phyloP scores from a whole-genome alignment of 2,329 filamentous ascomycete species.

The Elsinoe ampelina region DNA sequence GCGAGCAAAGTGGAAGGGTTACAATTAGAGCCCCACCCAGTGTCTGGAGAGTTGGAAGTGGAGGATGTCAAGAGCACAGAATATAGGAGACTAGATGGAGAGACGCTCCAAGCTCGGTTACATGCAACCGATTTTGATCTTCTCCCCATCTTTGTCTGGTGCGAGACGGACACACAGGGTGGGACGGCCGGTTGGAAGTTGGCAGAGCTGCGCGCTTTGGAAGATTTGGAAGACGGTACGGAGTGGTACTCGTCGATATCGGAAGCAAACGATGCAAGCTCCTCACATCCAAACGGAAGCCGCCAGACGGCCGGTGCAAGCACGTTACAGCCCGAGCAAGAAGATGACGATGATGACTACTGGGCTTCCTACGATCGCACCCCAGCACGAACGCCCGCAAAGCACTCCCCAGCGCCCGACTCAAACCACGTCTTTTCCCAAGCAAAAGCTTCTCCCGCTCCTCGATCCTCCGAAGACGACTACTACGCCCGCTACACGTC shows the following conservation, averaged over 20 bases:
- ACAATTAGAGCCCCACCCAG: conserved; percentile 66
- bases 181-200: conserved; percentile 57
- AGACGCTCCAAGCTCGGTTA: conserved; percentile 63
- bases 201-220: conserved; percentile 55
- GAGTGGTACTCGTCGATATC: conserved; percentile 48
- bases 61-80: conserved; percentile 54
- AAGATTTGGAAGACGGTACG: conserved; percentile 46
- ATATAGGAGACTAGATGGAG: conserved; percentile 61
- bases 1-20: conserved; percentile 53
- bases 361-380: conserved; percentile 71
- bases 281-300: conserved; percentile 16
- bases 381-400: conserved; percentile 43
- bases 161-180: conserved; percentile 53
- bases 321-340: conserved; percentile 34
- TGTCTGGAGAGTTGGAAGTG: conserved; percentile 69
- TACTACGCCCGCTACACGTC: conserved; percentile 68
- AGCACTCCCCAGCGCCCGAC: conserved; percentile 54
- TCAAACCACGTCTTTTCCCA: conserved; percentile 25
- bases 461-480: conserved; percentile 47
- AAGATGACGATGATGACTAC: conserved; percentile 67
- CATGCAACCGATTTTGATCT: conserved; percentile 53
- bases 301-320: conserved; percentile 14
- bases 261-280: conserved; percentile 49
- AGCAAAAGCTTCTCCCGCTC: conserved; percentile 14
- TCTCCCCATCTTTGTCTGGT: conserved; percentile 60